Evolutionary conservation across 257 asterid genomes (phyloP).

Genomic region (Cordia subcordata): DNA sequence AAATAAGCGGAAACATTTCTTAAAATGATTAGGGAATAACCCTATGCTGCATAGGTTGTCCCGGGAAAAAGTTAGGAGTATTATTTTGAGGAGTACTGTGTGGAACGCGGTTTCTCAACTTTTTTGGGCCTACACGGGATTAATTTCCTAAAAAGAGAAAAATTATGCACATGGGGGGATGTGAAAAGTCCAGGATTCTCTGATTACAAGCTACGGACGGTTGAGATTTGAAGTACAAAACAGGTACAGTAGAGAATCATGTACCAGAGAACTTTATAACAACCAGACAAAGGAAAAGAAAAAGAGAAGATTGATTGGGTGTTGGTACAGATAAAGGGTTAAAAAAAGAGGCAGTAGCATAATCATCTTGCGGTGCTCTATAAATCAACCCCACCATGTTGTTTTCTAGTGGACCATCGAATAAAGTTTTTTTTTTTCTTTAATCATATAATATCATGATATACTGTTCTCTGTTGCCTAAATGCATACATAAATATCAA

Average conservation of each 20-base stretch:
- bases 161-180: slow-evolving; percentile 10
- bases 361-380: not conserved
- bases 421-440: too few species aligned
- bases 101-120: slow-evolving; percentile 2
- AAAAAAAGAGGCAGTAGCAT: not conserved
- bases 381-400: not conserved
- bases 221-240: not conserved
- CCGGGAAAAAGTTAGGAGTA: too few species aligned
- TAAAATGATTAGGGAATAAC: too few species aligned
- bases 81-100: too few species aligned
- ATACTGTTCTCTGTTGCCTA: not conserved
- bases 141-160: not conserved
- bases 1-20: too few species aligned
- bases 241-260: not conserved
- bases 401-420: not conserved
- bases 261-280: too few species aligned
- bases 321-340: too few species aligned
- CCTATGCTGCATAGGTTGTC: too few species aligned
- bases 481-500: not conserved
- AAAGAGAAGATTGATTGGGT: too few species aligned
- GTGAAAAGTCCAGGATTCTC: slow-evolving; percentile 14
- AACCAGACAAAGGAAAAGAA: too few species aligned
- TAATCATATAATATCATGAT: not conserved
- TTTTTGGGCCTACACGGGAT: not conserved
- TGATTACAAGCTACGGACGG: slow-evolving; percentile 6